These are phyloP conservation scores for Haplosporangium sp. DNA, from an alignment of 371 early-diverging fungal species.

Conservation along the genomic window DNA sequence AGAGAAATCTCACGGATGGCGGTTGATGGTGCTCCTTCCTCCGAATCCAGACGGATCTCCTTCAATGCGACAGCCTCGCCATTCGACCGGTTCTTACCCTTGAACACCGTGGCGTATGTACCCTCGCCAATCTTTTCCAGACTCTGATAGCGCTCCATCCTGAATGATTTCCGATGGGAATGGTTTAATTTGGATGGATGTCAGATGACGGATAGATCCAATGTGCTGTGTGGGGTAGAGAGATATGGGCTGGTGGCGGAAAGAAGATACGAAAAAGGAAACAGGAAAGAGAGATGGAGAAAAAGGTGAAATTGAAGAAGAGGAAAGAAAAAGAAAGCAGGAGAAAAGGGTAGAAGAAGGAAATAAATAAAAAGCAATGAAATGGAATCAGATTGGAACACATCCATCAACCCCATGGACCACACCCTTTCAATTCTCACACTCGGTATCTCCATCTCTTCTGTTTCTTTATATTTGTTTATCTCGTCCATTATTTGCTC, in stretches of 20 bases:
- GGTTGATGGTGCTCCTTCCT: conserved; percentile 96
- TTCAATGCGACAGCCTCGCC: conserved; percentile 98
- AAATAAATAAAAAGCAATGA: neutral
- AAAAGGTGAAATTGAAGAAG: conserved; percentile 1
- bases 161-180: neutral
- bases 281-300: neutral
- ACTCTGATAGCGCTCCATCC: conserved; percentile 50
- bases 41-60: conserved; percentile 92
- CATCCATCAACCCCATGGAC: too few relatives aligned
- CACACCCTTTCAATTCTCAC: too few relatives aligned
- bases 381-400: too few relatives aligned
- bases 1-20: conserved; percentile 97
- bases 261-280: conserved; percentile 1
- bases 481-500: too few relatives aligned
- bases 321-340: conserved; percentile 1
- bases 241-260: neutral
- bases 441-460: too few relatives aligned
- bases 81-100: conserved; percentile 89
- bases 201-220: neutral
- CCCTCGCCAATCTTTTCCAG: conserved; percentile 97
- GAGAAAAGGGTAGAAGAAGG: neutral
- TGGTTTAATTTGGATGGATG: neutral
- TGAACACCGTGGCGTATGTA: conserved; percentile 99
- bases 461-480: too few relatives aligned
- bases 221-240: neutral